A percentile compares a stretch with the other conserved stretches of the same genome.
phyloP scores from a whole-genome alignment of 2,329 filamentous ascomycete genomes.

The Fusarium ambrosium region DNA sequence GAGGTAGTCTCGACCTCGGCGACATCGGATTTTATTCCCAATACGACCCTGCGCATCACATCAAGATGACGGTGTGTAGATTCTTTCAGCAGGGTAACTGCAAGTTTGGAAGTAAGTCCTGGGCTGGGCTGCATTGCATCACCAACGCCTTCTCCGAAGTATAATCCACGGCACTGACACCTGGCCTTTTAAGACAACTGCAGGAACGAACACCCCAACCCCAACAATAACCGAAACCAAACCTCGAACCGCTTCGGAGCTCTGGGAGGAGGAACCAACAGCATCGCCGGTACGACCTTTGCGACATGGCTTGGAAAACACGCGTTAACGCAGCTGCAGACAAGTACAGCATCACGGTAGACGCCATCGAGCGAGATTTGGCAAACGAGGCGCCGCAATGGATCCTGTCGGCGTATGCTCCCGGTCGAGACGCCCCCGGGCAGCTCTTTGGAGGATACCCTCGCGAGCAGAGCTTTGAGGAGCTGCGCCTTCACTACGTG shows the following conservation, averaged over 20 bases:
- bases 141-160: not conserved
- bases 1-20: slow-evolving; percentile 34
- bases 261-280: slow-evolving; percentile 48
- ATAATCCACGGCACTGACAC: not conserved
- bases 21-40: slow-evolving; percentile 28
- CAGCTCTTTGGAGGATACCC: slow-evolving; percentile 86
- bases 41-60: not conserved
- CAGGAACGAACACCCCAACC: slow-evolving; percentile 66
- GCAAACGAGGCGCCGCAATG: slow-evolving; percentile 81
- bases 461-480: slow-evolving; percentile 90
- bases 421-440: slow-evolving; percentile 79
- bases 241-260: slow-evolving; percentile 70
- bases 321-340: slow-evolving; percentile 39
- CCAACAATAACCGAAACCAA: slow-evolving; percentile 51
- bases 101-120: slow-evolving; percentile 63
- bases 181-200: slow-evolving; percentile 60
- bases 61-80: slow-evolving; percentile 59
- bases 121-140: not conserved
- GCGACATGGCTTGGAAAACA: not conserved
- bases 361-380: slow-evolving; percentile 75
- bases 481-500: slow-evolving; percentile 83
- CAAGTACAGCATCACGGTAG: slow-evolving; percentile 68
- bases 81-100: slow-evolving; percentile 66
- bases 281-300: slow-evolving; percentile 31
- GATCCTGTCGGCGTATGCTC: slow-evolving; percentile 89